A percentile compares a stretch with the other conserved stretches of the same genome.
Conservation (phyloP, 129 eudicot genomes). For the Daucus carota region DNA sequence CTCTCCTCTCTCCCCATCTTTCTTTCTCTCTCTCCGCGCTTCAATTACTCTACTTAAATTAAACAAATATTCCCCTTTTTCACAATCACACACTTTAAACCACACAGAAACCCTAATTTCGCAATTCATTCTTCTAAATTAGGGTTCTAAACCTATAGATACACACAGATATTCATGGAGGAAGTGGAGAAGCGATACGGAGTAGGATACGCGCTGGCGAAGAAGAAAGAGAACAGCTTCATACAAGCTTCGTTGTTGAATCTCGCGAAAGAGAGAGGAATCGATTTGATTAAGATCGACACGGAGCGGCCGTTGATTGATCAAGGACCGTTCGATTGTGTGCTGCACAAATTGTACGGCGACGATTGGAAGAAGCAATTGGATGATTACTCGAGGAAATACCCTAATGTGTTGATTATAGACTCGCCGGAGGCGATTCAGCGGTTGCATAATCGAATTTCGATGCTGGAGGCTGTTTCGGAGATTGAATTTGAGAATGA, state of each 20-base stretch:
- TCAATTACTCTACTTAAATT: not conserved
- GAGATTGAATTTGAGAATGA: conserved; percentile 19
- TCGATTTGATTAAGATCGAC: conserved; percentile 63
- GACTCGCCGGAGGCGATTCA: conserved; percentile 62
- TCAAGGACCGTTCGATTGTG: conserved; percentile 87
- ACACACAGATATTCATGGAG: conserved; percentile 32
- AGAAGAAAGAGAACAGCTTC: conserved; percentile 69
- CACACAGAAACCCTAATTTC: conserved; percentile 11
- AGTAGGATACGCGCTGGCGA: conserved; percentile 68
- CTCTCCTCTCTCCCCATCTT: too few relatives aligned
- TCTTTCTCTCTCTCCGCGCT: not conserved
- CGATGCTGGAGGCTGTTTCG: conserved; percentile 68
- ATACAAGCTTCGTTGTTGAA: conserved; percentile 47
- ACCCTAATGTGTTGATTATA: conserved; percentile 43
- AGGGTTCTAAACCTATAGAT: not conserved
- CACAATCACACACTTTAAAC: not conserved
- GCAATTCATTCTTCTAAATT: not conserved
- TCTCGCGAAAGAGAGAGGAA: conserved; percentile 39
- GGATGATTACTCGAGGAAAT: conserved; percentile 22
- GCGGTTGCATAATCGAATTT: conserved; percentile 64
- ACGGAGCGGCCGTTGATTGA: conserved; percentile 42
- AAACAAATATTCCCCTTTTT: not conserved
- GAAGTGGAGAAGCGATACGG: conserved; percentile 37
- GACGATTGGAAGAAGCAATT: conserved; percentile 61
- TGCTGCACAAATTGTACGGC: conserved; percentile 69